Evolutionary conservation across 768 basidiomycete species (phyloP), one percentile per base, ranked within the genome.

Genomic region (Kwoniella pini): DNA sequence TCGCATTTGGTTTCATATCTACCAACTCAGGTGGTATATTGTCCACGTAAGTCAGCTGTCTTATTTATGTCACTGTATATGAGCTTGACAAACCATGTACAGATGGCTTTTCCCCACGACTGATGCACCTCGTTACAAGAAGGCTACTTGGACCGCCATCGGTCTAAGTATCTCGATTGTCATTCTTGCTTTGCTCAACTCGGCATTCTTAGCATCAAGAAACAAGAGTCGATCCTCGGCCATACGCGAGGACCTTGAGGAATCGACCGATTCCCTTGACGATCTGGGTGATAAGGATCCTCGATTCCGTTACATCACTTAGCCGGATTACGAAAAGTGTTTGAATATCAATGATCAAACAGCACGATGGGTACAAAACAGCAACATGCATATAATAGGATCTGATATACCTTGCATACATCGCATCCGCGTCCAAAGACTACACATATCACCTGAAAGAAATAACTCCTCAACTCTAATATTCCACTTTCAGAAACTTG

Each of bases 1-100:
- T 78, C 50, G 70, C 74, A 28, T 4, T 72, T 27, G 71, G 66
- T 1, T 71, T 73, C 50, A 60, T 72, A 27, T 49, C 44, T 19
- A 69, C 66, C 49, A 72, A 68, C 43, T 61, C 59, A 13, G 67
- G 67, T 13, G 67, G 67, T 53, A 68, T 68, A 24, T 38, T 68
- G 4, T 68, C 67, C 15, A 68, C 67, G 60, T 67, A 42, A 63
- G 65, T 54, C 13, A 12, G 31, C 26, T n/a, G n/a, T 6, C n/a
- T 48, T 24, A 10, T 26, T 28, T 4, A 21, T 2, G 17, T 19
- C 43, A 5, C 17, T 6, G 3, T 38, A 49, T 54, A 48, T 31
- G 24, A 26, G 24, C 5, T 7, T 36, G 33, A 36, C 7, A 15
- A 7, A 36, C 7, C 7, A 36, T 36, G 33, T 15, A 3, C 46